phyloP scores from a whole-genome alignment of 352 stramenopile species.

The Phytophthora lateralis region DNA sequence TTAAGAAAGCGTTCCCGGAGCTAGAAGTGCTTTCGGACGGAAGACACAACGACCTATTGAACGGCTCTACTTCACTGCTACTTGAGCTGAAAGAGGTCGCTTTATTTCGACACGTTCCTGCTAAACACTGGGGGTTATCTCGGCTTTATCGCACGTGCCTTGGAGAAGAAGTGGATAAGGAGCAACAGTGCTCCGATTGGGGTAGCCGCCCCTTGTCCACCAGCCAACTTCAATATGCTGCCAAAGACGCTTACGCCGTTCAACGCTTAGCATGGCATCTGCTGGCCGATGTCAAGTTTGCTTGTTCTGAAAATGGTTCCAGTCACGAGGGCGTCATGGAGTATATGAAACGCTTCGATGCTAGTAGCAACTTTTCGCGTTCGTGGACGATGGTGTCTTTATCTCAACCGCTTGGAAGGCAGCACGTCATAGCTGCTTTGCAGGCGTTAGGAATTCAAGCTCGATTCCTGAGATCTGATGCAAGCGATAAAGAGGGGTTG shows the following conservation, averaged over 20 bases:
- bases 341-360: conserved; percentile 26
- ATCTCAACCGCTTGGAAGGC: conserved; percentile 29
- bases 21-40: conserved; percentile 17
- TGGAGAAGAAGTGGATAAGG: conserved; percentile 52
- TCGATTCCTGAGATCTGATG: conserved; percentile 35
- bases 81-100: conserved; percentile 64
- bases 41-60: background rate
- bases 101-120: conserved; percentile 50
- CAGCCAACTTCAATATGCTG: conserved; percentile 58
- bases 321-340: conserved; percentile 1
- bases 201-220: conserved; percentile 43
- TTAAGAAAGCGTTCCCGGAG: conserved; percentile 56
- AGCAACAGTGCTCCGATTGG: conserved; percentile 75
- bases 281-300: conserved; percentile 45
- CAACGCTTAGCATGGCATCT: conserved; percentile 50
- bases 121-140: conserved; percentile 59
- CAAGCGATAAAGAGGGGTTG: conserved; percentile 27
- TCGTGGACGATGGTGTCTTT: conserved; percentile 12
- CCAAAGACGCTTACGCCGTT: conserved; percentile 58
- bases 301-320: conserved; percentile 6
- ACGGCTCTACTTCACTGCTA: conserved; percentile 23
- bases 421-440: conserved; percentile 48
- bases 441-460: conserved; percentile 25
- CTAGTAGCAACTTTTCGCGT: conserved; percentile 4
- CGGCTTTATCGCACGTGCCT: conserved; percentile 48